Evolutionary conservation across 2,329 filamentous ascomycete genomes (phyloP).

Genomic region (Alternaria brassicicola): DNA sequence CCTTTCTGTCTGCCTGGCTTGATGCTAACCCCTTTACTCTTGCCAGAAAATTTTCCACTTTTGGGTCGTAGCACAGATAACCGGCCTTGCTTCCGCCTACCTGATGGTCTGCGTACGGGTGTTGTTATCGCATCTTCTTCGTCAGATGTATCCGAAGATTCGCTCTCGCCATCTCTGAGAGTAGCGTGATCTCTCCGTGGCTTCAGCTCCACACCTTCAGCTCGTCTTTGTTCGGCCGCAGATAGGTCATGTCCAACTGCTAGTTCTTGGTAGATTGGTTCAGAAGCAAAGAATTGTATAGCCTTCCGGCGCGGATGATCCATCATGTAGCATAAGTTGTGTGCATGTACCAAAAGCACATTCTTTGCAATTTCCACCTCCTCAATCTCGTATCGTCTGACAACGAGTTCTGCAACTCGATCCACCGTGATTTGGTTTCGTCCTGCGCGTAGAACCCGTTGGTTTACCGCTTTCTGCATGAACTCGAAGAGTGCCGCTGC

Average conservation of each 20-base stretch:
- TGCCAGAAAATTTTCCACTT: constrained; percentile 45
- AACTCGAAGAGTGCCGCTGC: constrained; percentile 48
- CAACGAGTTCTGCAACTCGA: constrained; percentile 42
- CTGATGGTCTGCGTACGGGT: constrained; percentile 27
- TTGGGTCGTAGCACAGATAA: constrained; percentile 47
- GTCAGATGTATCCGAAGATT: constrained; percentile 34
- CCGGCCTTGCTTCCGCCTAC: constrained; percentile 34
- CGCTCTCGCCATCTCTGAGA: constrained; percentile 29
- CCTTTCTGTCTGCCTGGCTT: constrained; percentile 16
- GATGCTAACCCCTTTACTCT: constrained; percentile 33
- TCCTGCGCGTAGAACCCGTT: constrained; percentile 35
- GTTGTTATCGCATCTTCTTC: constrained; percentile 27
- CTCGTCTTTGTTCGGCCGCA: constrained; percentile 38
- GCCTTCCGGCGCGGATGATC: constrained; percentile 42
- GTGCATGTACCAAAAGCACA: constrained; percentile 45
- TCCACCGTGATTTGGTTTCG: constrained; percentile 42
- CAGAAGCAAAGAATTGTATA: constrained; percentile 36
- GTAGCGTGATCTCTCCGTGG: constrained; percentile 37
- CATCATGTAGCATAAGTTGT: constrained; percentile 49
- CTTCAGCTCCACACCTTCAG: constrained; percentile 37
- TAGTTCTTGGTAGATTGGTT: constrained; percentile 44
- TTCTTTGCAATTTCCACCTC: constrained; percentile 39
- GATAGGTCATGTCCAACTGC: constrained; percentile 33
- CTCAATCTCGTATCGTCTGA: constrained; percentile 48
- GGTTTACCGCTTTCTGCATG: constrained; percentile 48